A percentile compares a stretch with the other conserved stretches of the same genome.
These are phyloP conservation scores for Vaccinium vitisidaea DNA, from an alignment of 148 eudicot genomes.

Conservation along the genomic window DNA sequence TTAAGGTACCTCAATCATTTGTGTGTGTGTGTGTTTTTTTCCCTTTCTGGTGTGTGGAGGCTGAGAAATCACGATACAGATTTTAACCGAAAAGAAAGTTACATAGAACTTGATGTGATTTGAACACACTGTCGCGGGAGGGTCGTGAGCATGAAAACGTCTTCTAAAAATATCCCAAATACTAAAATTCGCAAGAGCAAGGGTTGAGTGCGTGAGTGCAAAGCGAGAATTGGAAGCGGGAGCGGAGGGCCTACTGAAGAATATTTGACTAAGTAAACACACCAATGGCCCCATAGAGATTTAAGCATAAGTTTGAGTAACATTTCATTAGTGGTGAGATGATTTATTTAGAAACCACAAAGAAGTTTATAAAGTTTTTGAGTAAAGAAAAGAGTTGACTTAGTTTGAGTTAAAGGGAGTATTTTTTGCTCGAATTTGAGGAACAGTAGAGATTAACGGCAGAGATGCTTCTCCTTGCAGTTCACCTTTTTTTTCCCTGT, in stretches of 20 bases:
- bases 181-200: too few relatives aligned
- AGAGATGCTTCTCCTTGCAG: not conserved
- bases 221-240: too few relatives aligned
- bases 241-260: too few relatives aligned
- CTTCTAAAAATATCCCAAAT: too few relatives aligned
- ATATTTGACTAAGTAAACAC: too few relatives aligned
- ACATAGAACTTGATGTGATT: not conserved
- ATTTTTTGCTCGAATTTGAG: not conserved
- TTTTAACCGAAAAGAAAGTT: not conserved
- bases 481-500: not conserved
- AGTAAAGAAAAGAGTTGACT: not conserved
- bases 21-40: not conserved
- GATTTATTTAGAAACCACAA: not conserved
- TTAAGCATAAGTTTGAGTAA: not conserved
- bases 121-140: not conserved
- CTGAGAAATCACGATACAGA: not conserved
- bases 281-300: too few relatives aligned
- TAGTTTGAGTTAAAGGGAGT: not conserved
- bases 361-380: not conserved
- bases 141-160: too few relatives aligned
- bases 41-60: not conserved
- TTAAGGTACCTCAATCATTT: conserved; percentile 49
- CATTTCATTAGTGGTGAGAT: not conserved
- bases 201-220: too few relatives aligned
- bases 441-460: not conserved